phyloP scores from a whole-genome alignment of 1,139 yeast species.

The Debaryomyces sp. region DNA sequence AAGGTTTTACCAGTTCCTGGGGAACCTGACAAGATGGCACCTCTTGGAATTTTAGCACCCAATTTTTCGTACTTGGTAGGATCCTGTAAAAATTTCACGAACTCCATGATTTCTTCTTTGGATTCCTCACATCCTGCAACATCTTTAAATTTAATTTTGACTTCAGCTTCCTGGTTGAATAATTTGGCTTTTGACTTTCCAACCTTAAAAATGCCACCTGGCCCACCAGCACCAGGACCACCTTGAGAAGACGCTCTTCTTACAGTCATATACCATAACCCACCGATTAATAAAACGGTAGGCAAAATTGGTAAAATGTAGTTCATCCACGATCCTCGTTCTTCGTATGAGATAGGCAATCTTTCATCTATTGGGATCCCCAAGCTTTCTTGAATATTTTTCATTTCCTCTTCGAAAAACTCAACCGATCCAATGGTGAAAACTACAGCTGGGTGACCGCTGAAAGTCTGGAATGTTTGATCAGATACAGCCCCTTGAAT shows the following conservation, averaged over 20 bases:
- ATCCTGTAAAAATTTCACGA: constrained; percentile 74
- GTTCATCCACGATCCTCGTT: constrained; percentile 59
- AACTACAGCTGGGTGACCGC: constrained; percentile 49
- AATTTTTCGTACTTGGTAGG: constrained; percentile 73
- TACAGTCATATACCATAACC: constrained; percentile 68
- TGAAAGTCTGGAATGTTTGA: constrained; percentile 38
- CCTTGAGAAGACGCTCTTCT: constrained; percentile 54
- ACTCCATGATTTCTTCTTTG: constrained; percentile 83
- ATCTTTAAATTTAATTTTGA: constrained; percentile 72
- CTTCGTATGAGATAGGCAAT: constrained; percentile 65
- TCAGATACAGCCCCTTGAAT: constrained; percentile 59
- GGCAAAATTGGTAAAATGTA: constrained; percentile 66
- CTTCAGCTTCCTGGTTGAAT: constrained; percentile 71
- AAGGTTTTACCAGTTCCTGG: constrained; percentile 89
- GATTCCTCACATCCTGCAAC: constrained; percentile 87
- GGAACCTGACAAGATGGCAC: constrained; percentile 81
- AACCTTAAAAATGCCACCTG: constrained; percentile 64
- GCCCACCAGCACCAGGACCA: constrained; percentile 49
- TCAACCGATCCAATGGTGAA: constrained; percentile 78
- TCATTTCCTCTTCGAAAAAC: constrained; percentile 69
- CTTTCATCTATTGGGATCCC: constrained; percentile 61
- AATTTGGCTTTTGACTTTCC: constrained; percentile 72
- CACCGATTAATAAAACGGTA: constrained; percentile 69
- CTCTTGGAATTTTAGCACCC: constrained; percentile 84
- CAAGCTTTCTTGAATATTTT: constrained; percentile 61